Percentiles rank a stretch among this genome's conserved stretches.
phyloP scores from a whole-genome alignment of 371 early-diverging fungal species.

The Phascolomyces articulosus region DNA sequence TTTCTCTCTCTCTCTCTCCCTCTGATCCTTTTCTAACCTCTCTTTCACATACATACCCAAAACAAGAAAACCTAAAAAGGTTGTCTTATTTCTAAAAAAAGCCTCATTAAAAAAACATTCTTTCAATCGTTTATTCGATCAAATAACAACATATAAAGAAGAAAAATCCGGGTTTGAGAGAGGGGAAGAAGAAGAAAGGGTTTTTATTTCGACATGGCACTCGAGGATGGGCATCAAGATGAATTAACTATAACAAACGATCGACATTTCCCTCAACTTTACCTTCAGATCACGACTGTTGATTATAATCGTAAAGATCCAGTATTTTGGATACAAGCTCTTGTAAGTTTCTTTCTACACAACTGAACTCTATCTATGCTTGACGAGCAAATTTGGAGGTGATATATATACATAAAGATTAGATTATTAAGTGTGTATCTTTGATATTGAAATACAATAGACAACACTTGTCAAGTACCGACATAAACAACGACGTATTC shows the following conservation, averaged over 20 bases:
- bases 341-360: constrained; percentile 21
- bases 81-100: too few relatives aligned
- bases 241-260: constrained; percentile 1
- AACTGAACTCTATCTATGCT: neutral
- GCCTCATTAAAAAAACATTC: neutral
- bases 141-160: neutral
- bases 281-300: constrained; percentile 36
- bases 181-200: neutral
- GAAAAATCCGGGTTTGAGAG: neutral
- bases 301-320: constrained; percentile 53
- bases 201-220: neutral
- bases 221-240: constrained; percentile 4
- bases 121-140: neutral
- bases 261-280: constrained; percentile 6
- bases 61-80: neutral
- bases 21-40: neutral
- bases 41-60: neutral
- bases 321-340: constrained; percentile 51
- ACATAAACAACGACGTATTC: constrained; percentile 44
- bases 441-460: constrained; percentile 16
- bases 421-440: neutral
- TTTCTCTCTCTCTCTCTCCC: neutral
- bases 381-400: too few relatives aligned
- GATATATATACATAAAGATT: too few relatives aligned
- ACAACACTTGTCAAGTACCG: constrained; percentile 42